These are phyloP conservation scores for Sutorius eximius DNA, from an alignment of 1,284 basidiomycete genomes.

Conservation along the genomic window DNA sequence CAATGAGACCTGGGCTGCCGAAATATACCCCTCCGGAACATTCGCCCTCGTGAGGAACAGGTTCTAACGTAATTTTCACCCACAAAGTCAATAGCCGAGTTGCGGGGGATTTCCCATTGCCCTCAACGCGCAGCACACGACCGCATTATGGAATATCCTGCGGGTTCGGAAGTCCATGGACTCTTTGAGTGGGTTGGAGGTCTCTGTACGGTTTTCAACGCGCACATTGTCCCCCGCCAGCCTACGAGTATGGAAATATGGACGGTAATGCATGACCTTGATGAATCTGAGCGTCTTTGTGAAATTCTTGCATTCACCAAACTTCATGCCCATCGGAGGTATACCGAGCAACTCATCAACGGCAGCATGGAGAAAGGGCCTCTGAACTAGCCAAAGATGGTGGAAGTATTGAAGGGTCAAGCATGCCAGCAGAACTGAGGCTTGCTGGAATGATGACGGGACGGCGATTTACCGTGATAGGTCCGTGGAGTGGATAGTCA, in stretches of 20 bases:
- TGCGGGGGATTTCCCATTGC: not conserved
- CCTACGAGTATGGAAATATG: not conserved
- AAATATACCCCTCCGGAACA: not conserved
- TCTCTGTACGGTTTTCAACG: not conserved
- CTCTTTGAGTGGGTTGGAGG: not conserved
- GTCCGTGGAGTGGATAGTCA: not conserved
- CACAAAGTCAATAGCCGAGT: not conserved
- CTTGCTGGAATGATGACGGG: not conserved
- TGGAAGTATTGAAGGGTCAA: not conserved
- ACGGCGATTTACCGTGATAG: not conserved
- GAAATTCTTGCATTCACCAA: not conserved
- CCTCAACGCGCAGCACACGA: not conserved
- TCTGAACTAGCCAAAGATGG: not conserved
- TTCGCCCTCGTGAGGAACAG: not conserved
- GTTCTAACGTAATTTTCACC: not conserved
- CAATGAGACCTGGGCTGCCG: not conserved
- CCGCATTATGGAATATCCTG: not conserved
- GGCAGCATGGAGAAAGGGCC: not conserved
- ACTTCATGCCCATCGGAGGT: not conserved
- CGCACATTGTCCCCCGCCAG: not conserved
- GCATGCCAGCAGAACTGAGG: not conserved
- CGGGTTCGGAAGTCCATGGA: not conserved
- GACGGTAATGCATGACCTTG: not conserved
- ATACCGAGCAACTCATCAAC: not conserved
- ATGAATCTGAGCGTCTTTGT: not conserved